Percentiles rank a stretch among this genome's conserved stretches.
Conservation (phyloP, 1,139 yeast species). For the Kodamaea sp. region DNA sequence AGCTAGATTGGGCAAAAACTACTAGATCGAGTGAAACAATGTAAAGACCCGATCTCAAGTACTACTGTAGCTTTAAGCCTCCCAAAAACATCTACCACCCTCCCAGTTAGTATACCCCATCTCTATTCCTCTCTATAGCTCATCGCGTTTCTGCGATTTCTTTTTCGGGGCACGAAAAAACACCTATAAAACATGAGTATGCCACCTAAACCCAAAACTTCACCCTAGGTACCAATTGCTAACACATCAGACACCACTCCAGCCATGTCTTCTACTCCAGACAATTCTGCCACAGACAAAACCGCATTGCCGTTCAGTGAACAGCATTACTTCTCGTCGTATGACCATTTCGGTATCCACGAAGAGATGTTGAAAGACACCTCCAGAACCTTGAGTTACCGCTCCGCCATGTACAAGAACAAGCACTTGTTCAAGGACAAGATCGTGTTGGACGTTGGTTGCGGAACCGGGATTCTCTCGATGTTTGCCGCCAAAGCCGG, state of each 20-base stretch:
- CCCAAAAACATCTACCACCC: too few species aligned
- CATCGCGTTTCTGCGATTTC: too few species aligned
- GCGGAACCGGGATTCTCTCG: constrained; percentile 96
- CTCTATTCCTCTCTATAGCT: too few species aligned
- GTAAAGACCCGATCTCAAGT: too few species aligned
- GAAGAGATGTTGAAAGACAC: constrained; percentile 98
- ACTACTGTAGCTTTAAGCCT: too few species aligned
- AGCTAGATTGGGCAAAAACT: too few species aligned
- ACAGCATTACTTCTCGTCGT: constrained; percentile 91
- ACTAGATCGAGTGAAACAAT: too few species aligned
- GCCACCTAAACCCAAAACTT: too few species aligned
- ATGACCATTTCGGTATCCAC: constrained; percentile 96
- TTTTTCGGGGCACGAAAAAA: too few species aligned
- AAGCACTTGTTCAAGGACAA: constrained; percentile 88
- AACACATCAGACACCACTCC: not conserved
- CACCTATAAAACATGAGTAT: too few species aligned
- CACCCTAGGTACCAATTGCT: too few species aligned
- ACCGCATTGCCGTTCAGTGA: constrained; percentile 61
- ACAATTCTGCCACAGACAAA: constrained; percentile 53
- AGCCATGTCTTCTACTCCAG: constrained; percentile 10
- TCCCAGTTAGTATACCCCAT: too few species aligned
- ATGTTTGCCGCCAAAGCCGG: constrained; percentile 99
- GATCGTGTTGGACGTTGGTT: constrained; percentile 96
- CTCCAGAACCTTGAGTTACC: constrained; percentile 86
- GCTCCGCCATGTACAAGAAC: constrained; percentile 92